Conservation (phyloP, 2,329 filamentous ascomycete genomes). For the Aureobasidium sp. region DNA sequence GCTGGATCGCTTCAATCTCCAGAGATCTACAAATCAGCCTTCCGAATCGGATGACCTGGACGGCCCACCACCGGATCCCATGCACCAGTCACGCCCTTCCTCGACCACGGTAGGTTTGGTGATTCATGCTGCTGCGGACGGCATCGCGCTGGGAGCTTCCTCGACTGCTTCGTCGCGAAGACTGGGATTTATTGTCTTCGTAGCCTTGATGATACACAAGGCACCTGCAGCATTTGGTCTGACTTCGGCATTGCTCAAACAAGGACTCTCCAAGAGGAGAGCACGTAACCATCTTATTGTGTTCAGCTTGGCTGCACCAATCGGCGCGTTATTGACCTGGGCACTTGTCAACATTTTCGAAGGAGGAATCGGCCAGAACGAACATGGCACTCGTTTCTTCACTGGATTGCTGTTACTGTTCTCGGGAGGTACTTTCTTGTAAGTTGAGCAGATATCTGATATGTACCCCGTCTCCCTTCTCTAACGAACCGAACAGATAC, state of each 20-base stretch:
- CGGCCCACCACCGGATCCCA: conserved; percentile 32
- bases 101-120: conserved; percentile 78
- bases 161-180: conserved; percentile 57
- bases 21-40: conserved; percentile 5
- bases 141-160: conserved; percentile 90
- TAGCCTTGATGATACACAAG: conserved; percentile 97
- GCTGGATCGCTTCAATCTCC: conserved; percentile 46
- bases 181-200: conserved; percentile 83
- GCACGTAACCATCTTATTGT: conserved; percentile 78
- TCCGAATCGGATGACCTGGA: conserved; percentile 18
- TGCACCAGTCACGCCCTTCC: conserved; percentile 26
- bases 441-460: conserved; percentile 32
- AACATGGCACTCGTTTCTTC: conserved; percentile 64
- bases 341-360: conserved; percentile 66
- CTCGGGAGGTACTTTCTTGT: conserved; percentile 92
- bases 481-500: conserved; percentile 50
- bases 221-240: conserved; percentile 91
- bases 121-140: conserved; percentile 90
- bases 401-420: conserved; percentile 93
- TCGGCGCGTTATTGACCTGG: conserved; percentile 79
- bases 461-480: neutral
- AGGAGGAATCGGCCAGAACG: conserved; percentile 49
- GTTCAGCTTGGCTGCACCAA: conserved; percentile 84
- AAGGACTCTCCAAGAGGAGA: conserved; percentile 79
- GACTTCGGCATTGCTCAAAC: conserved; percentile 81